Percentiles rank a stretch among this genome's conserved stretches.
These are phyloP conservation scores for Pichia sp. DNA, from an alignment of 1,139 yeast species.

Conservation along the genomic window DNA sequence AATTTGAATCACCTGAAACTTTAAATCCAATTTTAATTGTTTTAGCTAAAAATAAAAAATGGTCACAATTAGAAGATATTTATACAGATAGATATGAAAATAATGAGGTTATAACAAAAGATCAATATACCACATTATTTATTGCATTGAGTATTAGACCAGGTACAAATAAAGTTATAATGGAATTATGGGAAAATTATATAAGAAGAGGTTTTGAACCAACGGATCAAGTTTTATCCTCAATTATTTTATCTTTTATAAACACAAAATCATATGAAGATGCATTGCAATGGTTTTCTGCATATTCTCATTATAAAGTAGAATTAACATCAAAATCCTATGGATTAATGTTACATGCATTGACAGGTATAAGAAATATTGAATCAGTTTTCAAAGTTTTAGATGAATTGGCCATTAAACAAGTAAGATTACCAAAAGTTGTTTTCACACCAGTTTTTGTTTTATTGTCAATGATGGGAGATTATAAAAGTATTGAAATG, in stretches of 20 bases:
- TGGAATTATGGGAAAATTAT: constrained; percentile 43
- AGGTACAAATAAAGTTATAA: constrained; percentile 51
- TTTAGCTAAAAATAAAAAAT: constrained; percentile 48
- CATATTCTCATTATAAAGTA: constrained; percentile 34
- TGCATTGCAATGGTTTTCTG: constrained; percentile 39
- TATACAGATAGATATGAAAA: constrained; percentile 58
- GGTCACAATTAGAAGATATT: constrained; percentile 54
- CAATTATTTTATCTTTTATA: constrained; percentile 44
- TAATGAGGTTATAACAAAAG: constrained; percentile 48
- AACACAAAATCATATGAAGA: constrained; percentile 41
- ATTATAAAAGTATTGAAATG: constrained; percentile 28
- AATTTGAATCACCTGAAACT: constrained; percentile 16
- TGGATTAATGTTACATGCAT: constrained; percentile 36
- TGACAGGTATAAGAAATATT: constrained; percentile 36
- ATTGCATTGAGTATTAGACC: constrained; percentile 47
- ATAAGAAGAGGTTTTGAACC: constrained; percentile 44
- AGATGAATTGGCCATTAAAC: constrained; percentile 28
- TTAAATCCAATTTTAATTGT: constrained; percentile 43
- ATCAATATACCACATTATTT: constrained; percentile 63
- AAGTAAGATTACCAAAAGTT: constrained; percentile 19
- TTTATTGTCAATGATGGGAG: constrained; percentile 30
- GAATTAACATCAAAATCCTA: constrained; percentile 36
- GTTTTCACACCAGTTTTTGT: constrained; percentile 29
- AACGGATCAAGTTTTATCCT: constrained; percentile 39
- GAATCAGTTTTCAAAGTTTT: constrained; percentile 39